A percentile compares a stretch with the other conserved stretches of the same genome.
Evolutionary conservation across 2,329 filamentous ascomycete species (phyloP).

Genomic region (Beauveria caledonica): DNA sequence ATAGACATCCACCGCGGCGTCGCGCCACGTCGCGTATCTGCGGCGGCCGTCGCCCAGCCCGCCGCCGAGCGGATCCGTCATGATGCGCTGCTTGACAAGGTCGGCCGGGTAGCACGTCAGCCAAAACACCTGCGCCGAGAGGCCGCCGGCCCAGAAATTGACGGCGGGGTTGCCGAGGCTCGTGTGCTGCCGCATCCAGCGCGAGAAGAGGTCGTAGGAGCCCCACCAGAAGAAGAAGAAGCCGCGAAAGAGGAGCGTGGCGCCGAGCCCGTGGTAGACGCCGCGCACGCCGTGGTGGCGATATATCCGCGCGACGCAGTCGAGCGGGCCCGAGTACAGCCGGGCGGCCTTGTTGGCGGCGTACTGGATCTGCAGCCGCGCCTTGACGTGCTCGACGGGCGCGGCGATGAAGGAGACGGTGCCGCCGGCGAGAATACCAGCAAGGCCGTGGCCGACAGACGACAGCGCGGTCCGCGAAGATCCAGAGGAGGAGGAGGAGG

Average conservation of each 20-base stretch:
- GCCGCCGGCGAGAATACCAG: constrained; percentile 76
- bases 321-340: constrained; percentile 78
- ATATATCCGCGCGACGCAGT: constrained; percentile 67
- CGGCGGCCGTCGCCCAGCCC: constrained; percentile 57
- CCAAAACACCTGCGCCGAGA: constrained; percentile 94
- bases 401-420: constrained; percentile 92
- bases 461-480: constrained; percentile 47
- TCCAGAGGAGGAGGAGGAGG: not conserved
- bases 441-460: constrained; percentile 73
- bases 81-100: constrained; percentile 91
- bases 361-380: constrained; percentile 90
- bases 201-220: constrained; percentile 80
- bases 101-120: constrained; percentile 84
- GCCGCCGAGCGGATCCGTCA: constrained; percentile 85
- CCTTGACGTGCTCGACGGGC: constrained; percentile 92
- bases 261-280: constrained; percentile 75
- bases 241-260: constrained; percentile 79
- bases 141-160: constrained; percentile 95
- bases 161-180: constrained; percentile 65
- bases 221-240: constrained; percentile 99
- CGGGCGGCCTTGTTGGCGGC: constrained; percentile 67
- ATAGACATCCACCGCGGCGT: constrained; percentile 72
- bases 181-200: constrained; percentile 58
- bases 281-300: constrained; percentile 66
- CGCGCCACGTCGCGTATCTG: constrained; percentile 66